Percentiles rank a stretch among this genome's conserved stretches.
Evolutionary conservation across 306 rosid species (phyloP).

Genomic region (Phaseolus lunatus): DNA sequence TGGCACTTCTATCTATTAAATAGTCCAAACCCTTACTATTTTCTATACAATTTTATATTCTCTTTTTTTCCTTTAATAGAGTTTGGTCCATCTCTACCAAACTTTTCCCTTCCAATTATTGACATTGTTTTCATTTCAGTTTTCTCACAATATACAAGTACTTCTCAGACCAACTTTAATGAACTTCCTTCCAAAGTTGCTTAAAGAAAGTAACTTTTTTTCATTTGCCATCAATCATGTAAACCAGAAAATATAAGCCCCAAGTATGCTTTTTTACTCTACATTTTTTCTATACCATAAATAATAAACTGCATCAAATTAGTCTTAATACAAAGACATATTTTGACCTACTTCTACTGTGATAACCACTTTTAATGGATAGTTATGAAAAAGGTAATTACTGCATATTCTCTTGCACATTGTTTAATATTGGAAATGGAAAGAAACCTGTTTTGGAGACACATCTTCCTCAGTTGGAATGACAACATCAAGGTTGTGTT

Average conservation of each 20-base stretch:
- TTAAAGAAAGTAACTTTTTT: background rate
- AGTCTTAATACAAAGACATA: background rate
- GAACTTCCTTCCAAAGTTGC: background rate
- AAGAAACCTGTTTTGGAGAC: background rate
- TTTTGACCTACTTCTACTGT: background rate
- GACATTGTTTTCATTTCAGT: slow-evolving; percentile 7
- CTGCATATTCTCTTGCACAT: background rate
- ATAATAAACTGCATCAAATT: background rate
- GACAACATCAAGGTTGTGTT: too few species aligned
- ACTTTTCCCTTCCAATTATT: background rate
- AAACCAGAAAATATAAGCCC: background rate
- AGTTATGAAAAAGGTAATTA: background rate
- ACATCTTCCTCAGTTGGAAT: background rate
- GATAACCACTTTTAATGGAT: background rate
- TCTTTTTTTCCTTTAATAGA: background rate
- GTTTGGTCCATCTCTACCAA: background rate
- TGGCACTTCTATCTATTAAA: too few species aligned
- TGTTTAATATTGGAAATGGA: background rate
- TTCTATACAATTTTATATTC: too few species aligned
- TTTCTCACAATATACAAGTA: slow-evolving; percentile 6
- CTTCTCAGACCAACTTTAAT: background rate
- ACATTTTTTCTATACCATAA: background rate
- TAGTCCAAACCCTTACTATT: too few species aligned
- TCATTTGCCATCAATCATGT: background rate
- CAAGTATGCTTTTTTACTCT: background rate